These are phyloP conservation scores for Mycosarcoma maydis DNA, from an alignment of 1,284 basidiomycete genomes.

Conservation along the genomic window DNA sequence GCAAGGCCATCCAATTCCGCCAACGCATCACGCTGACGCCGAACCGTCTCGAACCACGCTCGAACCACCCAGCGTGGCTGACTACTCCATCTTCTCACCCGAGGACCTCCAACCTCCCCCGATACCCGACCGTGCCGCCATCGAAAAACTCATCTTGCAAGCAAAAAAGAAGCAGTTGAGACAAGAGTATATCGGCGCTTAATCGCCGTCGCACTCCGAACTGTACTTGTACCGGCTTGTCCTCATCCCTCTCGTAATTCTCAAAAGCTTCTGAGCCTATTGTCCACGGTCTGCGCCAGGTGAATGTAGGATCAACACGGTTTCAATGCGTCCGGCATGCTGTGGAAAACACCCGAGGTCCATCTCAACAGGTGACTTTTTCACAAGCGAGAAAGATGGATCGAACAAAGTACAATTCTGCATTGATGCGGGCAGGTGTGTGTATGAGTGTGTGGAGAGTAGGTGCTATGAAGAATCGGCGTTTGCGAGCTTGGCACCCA, in stretches of 20 bases:
- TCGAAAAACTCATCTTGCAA: constrained; percentile 34
- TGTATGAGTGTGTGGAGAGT: constrained; percentile 1
- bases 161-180: constrained; percentile 30
- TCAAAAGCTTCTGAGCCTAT: no score
- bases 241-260: no score
- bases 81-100: constrained; percentile 34
- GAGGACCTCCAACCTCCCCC: constrained; percentile 21
- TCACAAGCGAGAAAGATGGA: not conserved
- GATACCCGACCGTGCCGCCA: constrained; percentile 18
- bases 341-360: no score
- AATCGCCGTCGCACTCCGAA: no score
- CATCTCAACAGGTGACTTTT: no score
- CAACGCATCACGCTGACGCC: no score
- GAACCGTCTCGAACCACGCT: not conserved
- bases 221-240: constrained; percentile 14
- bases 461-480: not conserved
- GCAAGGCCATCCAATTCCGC: constrained; percentile 1
- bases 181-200: constrained; percentile 30
- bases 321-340: no score
- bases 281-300: no score
- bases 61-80: not conserved
- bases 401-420: constrained; percentile 47
- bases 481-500: not conserved
- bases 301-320: no score
- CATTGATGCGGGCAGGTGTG: constrained; percentile 30